Conservation (phyloP, 352 stramenopile genomes). For the Phytophthora meadii region DNA sequence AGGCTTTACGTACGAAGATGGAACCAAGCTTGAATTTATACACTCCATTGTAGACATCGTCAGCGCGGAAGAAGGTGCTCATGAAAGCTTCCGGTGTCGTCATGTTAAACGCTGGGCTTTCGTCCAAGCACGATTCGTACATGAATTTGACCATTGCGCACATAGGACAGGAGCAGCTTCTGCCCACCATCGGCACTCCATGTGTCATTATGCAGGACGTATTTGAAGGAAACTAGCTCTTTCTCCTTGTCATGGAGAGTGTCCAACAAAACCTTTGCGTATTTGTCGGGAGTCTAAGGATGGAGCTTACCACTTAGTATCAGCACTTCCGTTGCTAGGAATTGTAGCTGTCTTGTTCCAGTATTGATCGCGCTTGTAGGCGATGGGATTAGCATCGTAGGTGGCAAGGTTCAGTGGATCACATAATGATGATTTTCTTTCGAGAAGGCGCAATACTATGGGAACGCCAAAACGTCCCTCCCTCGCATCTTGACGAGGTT, state of each 20-base stretch:
- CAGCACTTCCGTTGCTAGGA: constrained; percentile 38
- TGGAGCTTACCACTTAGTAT: constrained; percentile 52
- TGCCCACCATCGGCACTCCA: constrained; percentile 2
- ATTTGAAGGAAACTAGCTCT: constrained; percentile 49
- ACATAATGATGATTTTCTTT: constrained; percentile 44
- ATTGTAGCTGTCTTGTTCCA: constrained; percentile 52
- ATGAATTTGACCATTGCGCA: constrained; percentile 19
- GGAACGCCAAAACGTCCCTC: constrained; percentile 8
- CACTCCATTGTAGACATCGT: constrained; percentile 41
- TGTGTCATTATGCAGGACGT: background rate
- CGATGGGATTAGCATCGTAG: constrained; percentile 25
- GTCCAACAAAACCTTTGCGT: constrained; percentile 36
- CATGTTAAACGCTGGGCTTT: constrained; percentile 35
- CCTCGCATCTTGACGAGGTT: background rate
- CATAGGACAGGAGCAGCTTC: background rate
- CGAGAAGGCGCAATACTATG: constrained; percentile 56
- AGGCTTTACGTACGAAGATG: background rate
- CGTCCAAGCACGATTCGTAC: constrained; percentile 39
- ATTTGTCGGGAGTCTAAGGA: constrained; percentile 42
- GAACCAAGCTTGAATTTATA: background rate
- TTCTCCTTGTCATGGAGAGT: constrained; percentile 40
- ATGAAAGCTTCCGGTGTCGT: constrained; percentile 2
- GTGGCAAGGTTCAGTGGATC: constrained; percentile 4
- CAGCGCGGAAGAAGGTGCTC: constrained; percentile 32
- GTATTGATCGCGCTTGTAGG: constrained; percentile 58